Conservation (phyloP, 805 yeast genomes). For the Schizosaccharomyces octosporus region DNA sequence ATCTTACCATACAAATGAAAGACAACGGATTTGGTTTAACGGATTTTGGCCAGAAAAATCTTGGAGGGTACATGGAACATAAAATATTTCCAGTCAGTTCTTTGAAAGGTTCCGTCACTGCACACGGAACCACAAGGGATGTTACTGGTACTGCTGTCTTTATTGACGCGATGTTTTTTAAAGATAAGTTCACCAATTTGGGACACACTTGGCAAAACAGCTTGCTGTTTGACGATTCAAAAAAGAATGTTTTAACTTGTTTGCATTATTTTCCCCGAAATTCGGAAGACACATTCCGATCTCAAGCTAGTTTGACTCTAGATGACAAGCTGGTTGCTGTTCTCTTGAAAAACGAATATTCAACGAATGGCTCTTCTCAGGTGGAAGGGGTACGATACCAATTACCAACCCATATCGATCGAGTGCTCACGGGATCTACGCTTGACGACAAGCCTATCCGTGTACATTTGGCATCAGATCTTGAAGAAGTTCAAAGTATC, state of each 20-base stretch:
- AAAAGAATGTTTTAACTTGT: background rate
- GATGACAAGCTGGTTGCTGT: background rate
- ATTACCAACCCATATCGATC: background rate
- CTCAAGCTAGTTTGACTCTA: background rate
- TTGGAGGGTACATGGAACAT: background rate
- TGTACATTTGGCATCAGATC: background rate
- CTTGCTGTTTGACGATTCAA: background rate
- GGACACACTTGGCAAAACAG: constrained; percentile 1
- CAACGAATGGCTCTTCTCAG: background rate
- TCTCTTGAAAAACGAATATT: background rate
- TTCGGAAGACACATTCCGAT: background rate
- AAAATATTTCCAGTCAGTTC: background rate
- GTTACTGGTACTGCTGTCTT: background rate
- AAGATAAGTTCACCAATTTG: background rate
- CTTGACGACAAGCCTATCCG: background rate
- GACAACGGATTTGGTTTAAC: background rate
- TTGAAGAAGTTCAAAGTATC: background rate
- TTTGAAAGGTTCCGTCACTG: background rate
- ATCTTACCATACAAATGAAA: background rate
- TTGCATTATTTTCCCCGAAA: constrained; percentile 1
- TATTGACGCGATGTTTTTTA: background rate
- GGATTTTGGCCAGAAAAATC: background rate
- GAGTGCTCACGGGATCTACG: background rate
- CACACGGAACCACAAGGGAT: background rate
- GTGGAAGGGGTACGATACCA: background rate